Conservation (phyloP, 2,329 filamentous ascomycete genomes). For the Periglandula ipomoeae region DNA sequence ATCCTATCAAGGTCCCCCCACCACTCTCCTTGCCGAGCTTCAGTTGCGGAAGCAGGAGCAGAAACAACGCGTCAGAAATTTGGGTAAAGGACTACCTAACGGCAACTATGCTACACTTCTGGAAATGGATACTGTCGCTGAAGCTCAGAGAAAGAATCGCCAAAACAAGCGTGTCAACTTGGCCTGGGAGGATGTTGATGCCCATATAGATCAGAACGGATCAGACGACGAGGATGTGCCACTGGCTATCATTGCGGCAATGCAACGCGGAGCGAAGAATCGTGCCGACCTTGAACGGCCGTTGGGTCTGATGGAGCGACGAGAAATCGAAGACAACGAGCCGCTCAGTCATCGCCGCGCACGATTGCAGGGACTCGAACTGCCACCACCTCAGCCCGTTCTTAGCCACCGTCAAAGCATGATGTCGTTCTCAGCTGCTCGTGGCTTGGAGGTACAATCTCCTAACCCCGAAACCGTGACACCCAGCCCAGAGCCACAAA, state of each 20-base stretch:
- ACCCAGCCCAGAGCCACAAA: constrained; percentile 15
- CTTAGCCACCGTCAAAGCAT: constrained; percentile 34
- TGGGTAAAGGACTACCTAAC: constrained; percentile 52
- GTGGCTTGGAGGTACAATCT: constrained; percentile 1
- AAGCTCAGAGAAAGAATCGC: constrained; percentile 69
- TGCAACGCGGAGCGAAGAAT: constrained; percentile 42
- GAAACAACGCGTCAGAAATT: constrained; percentile 61
- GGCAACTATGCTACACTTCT: constrained; percentile 89
- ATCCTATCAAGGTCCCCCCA: constrained; percentile 62
- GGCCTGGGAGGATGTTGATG: constrained; percentile 72
- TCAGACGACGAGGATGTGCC: constrained; percentile 79
- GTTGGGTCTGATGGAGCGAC: constrained; percentile 67
- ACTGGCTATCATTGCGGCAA: constrained; percentile 65
- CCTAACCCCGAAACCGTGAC: neutral
- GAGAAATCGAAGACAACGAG: constrained; percentile 86
- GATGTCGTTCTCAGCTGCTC: constrained; percentile 28
- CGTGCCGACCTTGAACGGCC: constrained; percentile 52
- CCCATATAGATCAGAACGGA: constrained; percentile 32
- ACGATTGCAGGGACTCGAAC: constrained; percentile 57
- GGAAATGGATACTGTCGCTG: constrained; percentile 81
- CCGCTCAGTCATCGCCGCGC: constrained; percentile 71
- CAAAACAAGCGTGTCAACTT: constrained; percentile 70
- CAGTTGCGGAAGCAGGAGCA: constrained; percentile 86
- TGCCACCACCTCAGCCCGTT: constrained; percentile 26
- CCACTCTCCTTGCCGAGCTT: constrained; percentile 84